Evolutionary conservation across 2,329 filamentous ascomycete species (phyloP).

Genomic region (Monosporascus sp.): DNA sequence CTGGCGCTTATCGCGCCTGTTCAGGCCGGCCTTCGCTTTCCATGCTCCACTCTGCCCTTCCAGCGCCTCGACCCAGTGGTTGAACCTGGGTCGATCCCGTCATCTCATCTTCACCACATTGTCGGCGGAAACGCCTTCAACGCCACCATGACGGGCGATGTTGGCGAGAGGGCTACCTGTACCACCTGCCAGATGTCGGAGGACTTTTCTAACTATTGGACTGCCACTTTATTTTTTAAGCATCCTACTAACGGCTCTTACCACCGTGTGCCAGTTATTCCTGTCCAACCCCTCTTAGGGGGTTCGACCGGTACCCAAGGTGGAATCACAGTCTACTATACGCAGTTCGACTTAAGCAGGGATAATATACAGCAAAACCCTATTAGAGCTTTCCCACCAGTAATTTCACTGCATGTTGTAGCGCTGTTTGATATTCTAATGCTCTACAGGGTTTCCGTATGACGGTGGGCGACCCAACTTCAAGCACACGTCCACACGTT

Average conservation of each 20-base stretch:
- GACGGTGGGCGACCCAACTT: conserved; percentile 31
- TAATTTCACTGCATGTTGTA: conserved; percentile 7
- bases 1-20: conserved; percentile 7
- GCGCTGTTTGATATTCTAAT: neutral
- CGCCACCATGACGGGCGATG: conserved; percentile 8
- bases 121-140: conserved; percentile 15
- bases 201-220: conserved; percentile 22
- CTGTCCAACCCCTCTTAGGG: conserved; percentile 19
- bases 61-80: conserved; percentile 13
- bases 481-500: conserved; percentile 17
- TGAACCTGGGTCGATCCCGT: conserved; percentile 9
- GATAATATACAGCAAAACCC: conserved; percentile 22
- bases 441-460: conserved; percentile 33
- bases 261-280: conserved; percentile 18
- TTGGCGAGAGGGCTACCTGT: conserved; percentile 11
- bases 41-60: conserved; percentile 10
- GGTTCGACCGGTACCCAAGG: conserved; percentile 15
- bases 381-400: conserved; percentile 35
- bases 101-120: conserved; percentile 14
- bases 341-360: conserved; percentile 15
- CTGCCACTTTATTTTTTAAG: conserved; percentile 17
- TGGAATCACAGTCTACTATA: conserved; percentile 24
- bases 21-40: conserved; percentile 12
- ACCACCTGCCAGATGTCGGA: conserved; percentile 20
- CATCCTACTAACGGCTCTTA: conserved; percentile 22